Evolutionary conservation across 768 basidiomycete genomes (phyloP).

Genomic region (Tricholoma flavovirens): DNA sequence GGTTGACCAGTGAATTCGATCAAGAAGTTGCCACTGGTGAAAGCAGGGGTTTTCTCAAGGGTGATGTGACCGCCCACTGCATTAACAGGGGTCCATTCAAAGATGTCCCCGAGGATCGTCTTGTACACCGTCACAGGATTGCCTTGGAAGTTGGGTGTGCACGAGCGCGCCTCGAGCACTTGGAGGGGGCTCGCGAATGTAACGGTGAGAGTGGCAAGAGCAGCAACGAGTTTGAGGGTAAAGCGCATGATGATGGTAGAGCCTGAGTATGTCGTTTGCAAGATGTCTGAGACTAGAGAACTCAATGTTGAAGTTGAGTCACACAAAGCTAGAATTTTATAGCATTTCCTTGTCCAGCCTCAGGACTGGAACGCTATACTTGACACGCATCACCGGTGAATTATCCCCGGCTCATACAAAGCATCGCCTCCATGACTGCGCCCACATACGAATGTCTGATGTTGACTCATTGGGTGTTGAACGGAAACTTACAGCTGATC

Average conservation of each 20-base stretch:
- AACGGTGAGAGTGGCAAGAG: neutral
- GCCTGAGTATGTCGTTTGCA: neutral
- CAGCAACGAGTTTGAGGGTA: conserved; percentile 1
- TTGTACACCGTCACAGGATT: conserved; percentile 2
- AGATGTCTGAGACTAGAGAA: neutral
- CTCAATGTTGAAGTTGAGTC: neutral
- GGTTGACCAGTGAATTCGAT: conserved; percentile 1
- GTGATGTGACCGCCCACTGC: conserved; percentile 6
- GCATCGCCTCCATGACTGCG: neutral
- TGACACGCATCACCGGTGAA: neutral
- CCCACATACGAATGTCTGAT: neutral
- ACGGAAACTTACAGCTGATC: too few relatives aligned
- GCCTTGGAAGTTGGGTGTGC: conserved; percentile 8
- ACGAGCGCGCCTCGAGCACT: conserved; percentile 1
- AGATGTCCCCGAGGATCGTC: neutral
- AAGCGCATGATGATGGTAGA: neutral
- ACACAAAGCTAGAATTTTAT: neutral
- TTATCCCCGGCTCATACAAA: neutral
- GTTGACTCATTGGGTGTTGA: too few relatives aligned
- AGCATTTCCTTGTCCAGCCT: neutral
- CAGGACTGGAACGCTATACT: neutral
- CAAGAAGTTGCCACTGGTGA: conserved; percentile 1
- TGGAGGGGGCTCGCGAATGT: neutral
- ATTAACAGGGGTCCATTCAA: conserved; percentile 4
- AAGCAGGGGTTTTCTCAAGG: neutral